Base-by-base conservation (phyloP, 73 alveolate species). In the Tetrahymena elliotti region DNA sequence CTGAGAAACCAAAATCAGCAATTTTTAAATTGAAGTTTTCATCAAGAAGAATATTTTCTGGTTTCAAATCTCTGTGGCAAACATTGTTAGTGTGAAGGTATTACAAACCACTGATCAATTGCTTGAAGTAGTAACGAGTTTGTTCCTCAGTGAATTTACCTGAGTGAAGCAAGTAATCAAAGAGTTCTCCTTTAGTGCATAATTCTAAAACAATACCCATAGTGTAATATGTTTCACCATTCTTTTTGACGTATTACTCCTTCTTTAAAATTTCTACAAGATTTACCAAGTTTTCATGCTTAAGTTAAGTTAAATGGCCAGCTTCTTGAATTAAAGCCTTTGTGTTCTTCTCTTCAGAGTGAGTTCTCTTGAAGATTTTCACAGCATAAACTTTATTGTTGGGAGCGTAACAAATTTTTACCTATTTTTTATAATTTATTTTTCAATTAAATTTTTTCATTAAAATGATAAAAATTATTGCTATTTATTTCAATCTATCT, bases 61-160 rank as follows among this genome's bases (percentile, higher is more conserved):
- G 99, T 82, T 97, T 97, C 93, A 97, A 96, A 94, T 97, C 99
- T 95, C 99, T 97, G 93, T 97, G 99, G 31, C 97, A 96, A 34
- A 97, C 96, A 93, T 97, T 97, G 83, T 96, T 95, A 83, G 95
- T 93, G 96, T 97, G 99, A 6, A 97, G 96, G 68, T 96, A 96
- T 95, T 96, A 97, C 33, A 97, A 96, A 18, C 98, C 99, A n/a
- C 88, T 68, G 38, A 68, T 68, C 24, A 68, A 31, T 68, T 68
- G 11, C 88, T 68, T 68, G 38, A 68, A 68, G 38, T 68, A 68
- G 22, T 27, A 68, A n/a, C 88, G 88, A 68, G 88, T 68, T 68
- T 68, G 36, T 10, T 68, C 88, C n/a, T 68, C 88, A n/a, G 88
- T 68, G 88, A 68, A 68, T 68, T 68, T 68, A 18, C 88, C 88